These are phyloP conservation scores for Colletotrichum spinosum DNA, from an alignment of 2,329 filamentous ascomycete genomes.

Conservation along the genomic window DNA sequence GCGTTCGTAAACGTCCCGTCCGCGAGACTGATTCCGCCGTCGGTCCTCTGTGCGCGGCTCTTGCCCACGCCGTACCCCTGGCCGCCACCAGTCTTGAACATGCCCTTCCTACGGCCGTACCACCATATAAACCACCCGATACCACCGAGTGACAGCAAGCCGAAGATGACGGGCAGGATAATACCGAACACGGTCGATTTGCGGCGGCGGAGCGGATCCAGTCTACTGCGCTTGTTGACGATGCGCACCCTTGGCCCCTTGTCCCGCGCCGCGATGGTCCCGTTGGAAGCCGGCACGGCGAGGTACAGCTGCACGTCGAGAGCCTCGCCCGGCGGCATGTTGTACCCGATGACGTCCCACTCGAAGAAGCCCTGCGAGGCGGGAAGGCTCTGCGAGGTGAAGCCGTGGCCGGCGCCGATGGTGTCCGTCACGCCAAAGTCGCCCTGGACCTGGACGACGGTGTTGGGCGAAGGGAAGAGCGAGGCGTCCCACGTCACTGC, in stretches of 20 bases:
- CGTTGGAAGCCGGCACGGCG: constrained; percentile 27
- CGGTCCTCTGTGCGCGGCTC: constrained; percentile 33
- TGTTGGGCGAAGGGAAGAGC: constrained; percentile 33
- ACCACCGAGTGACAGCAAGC: constrained; percentile 20
- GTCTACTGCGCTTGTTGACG: not conserved
- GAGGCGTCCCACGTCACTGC: constrained; percentile 38
- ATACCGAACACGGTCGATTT: constrained; percentile 29
- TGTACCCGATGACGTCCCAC: constrained; percentile 25
- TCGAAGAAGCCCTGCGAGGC: constrained; percentile 37
- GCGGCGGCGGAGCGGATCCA: not conserved
- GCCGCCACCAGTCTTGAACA: constrained; percentile 22
- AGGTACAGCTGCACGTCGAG: constrained; percentile 35
- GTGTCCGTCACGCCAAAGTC: constrained; percentile 27
- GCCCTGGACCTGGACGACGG: constrained; percentile 34
- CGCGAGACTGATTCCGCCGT: constrained; percentile 14
- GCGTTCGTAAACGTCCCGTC: constrained; percentile 29
- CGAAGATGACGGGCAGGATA: constrained; percentile 33
- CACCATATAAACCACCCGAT: constrained; percentile 35
- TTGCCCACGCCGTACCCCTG: constrained; percentile 35
- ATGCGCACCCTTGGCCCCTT: constrained; percentile 34
- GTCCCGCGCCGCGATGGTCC: constrained; percentile 22
- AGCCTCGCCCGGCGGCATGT: constrained; percentile 21
- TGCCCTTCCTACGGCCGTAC: constrained; percentile 30
- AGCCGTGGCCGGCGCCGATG: constrained; percentile 31
- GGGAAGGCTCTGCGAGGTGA: constrained; percentile 29